A percentile compares a stretch with the other conserved stretches of the same genome.
These are phyloP conservation scores for Graphilbum ipis-grandicollis DNA, from an alignment of 2,329 filamentous ascomycete species.

Conservation along the genomic window DNA sequence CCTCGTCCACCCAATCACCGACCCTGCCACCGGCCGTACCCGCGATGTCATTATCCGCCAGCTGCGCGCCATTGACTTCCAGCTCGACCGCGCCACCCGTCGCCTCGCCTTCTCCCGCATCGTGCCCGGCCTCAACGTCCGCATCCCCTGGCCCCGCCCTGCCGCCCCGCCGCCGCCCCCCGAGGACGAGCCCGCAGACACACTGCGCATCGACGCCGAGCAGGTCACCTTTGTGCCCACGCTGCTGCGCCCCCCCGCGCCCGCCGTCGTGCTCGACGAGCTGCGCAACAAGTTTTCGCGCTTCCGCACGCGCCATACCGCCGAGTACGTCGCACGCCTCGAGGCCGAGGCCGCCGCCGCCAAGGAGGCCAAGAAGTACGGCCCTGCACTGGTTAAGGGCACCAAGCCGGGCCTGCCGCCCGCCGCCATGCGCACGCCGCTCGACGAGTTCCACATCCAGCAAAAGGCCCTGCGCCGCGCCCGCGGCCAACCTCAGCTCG, in stretches of 20 bases:
- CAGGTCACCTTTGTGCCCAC: slow-evolving; percentile 61
- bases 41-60: slow-evolving; percentile 66
- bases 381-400: slow-evolving; percentile 7
- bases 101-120: slow-evolving; percentile 35
- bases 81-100: slow-evolving; percentile 30
- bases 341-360: slow-evolving; percentile 18
- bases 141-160: slow-evolving; percentile 58
- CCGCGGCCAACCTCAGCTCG: slow-evolving; percentile 36
- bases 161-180: slow-evolving; percentile 22
- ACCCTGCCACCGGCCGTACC: slow-evolving; percentile 44
- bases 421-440: slow-evolving; percentile 31
- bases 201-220: slow-evolving; percentile 58
- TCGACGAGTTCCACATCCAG: slow-evolving; percentile 41
- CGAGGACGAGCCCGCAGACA: slow-evolving; percentile 48
- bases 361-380: slow-evolving; percentile 10
- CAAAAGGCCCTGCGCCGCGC: slow-evolving; percentile 32
- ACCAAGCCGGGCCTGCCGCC: slow-evolving; percentile 18
- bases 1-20: slow-evolving; percentile 60
- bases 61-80: slow-evolving; percentile 35
- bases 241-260: slow-evolving; percentile 62
- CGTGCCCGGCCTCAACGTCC: slow-evolving; percentile 53
- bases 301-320: slow-evolving; percentile 67
- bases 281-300: slow-evolving; percentile 66
- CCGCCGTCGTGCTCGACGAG: slow-evolving; percentile 63
- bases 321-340: slow-evolving; percentile 45